Evolutionary conservation across 2,329 filamentous ascomycete species (phyloP), one percentile per base, ranked within the genome.

Genomic region (Botrytis medusae): DNA sequence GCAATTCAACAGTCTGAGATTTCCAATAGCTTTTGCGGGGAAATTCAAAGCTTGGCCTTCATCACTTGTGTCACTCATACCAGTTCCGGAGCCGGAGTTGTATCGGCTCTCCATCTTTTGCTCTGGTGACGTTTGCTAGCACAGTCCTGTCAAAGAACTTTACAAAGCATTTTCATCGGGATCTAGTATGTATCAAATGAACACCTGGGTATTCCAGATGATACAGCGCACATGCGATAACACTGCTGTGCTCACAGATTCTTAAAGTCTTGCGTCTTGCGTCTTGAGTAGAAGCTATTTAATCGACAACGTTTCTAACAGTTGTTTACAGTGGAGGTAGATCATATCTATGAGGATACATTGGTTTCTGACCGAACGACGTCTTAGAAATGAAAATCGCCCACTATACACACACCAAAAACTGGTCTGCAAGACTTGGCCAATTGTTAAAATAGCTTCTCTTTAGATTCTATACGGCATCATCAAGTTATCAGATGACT

Each of bases 361-460:
- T 18, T 29, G 51, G 14, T n/a, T 29, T 18, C 7, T 18, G 14
- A 18, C 29, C 9, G 7, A 57, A 57, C 18, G n/a, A 9, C 8
- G n/a, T 7, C 4, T 51, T 57, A 29, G 16, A n/a, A 18, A n/a
- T 1, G 7, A 29, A 54, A 16, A 9, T 57, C 16, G n/a, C n/a
- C 18, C 51, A 18, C 7, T 20, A n/a, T 16, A 37, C 3, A 16
- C 32, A 16, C 7, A 40, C 59, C 2, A 42, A n/a, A 20, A 3
- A n/a, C 14, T n/a, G 22, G 7, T 12, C 37, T 9, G 12, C 12
- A 25, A 61, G 7, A 25, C 34, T 16, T 8, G 6, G 0, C 2
- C 32, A 8, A 5, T 2, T 9, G n/a, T 16, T 7, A 22, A 8
- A 3, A 22, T 2, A 25, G 25, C 22, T 8, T 0, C 34, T 2